Base-by-base conservation (phyloP, 2,329 filamentous ascomycete species). In the Nakataea oryzae region DNA sequence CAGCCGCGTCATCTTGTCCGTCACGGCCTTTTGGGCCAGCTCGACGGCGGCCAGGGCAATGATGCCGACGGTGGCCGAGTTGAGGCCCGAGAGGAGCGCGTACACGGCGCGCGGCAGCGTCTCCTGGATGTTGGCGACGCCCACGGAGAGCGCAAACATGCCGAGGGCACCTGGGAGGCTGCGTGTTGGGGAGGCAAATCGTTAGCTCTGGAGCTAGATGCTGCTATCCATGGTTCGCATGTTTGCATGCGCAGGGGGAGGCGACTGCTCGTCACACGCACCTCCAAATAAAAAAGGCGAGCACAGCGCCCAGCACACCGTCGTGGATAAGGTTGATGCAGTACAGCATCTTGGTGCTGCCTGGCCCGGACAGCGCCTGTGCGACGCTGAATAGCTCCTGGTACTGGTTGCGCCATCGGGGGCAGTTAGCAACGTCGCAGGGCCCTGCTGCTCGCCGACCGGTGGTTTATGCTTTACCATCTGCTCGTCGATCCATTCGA, bases 361-460 rank as follows among this genome's bases (percentile, higher is more conserved):
- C 87, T 0, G 88, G 88, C 0, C 88, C 88, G 0, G 84, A 85
- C 2, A 90, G 76, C 1, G 85, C 84, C 73, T 91, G 87, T 24
- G 81, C 83, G 57, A 91, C 74, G 29, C 84, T 86, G 71, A 91
- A 91, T 0, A 91, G 78, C 68, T 91, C 88, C 70, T 89, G 85
- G 71, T 87, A 90, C 84, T 88, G 57, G 26, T 17, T 6, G 17
- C 13, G 17, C 24, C n/a, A 54, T n/a, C n/a, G n/a, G n/a, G n/a
- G 47, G 47, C 24, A 28, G 28, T 14, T 57, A 41, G 54, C 7
- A 41, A 29, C 28, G 34, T 62, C 27, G n/a, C 17, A 21, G 11
- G 47, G 13, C 11, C 47, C 32, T 30, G 13, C 13, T 27, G 26
- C 8, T 3, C 24, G 9, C 3, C n/a, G 14, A 47, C 50, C 12